Evolutionary conservation across 1,284 basidiomycete species (phyloP).

Genomic region (Salmacisia buchloeana): DNA sequence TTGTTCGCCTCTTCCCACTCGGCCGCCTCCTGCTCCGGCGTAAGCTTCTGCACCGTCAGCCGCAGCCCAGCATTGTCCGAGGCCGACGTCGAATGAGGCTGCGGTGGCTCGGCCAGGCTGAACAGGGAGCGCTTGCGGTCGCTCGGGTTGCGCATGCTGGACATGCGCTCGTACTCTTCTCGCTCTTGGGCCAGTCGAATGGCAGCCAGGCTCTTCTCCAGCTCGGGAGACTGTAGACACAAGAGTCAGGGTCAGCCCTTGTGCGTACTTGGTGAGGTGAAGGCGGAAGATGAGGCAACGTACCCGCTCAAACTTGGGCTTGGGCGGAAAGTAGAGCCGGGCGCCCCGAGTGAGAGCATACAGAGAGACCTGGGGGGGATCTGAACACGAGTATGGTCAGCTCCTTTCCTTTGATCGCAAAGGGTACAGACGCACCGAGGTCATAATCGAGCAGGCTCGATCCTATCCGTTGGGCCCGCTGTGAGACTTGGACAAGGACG

Average conservation of each 20-base stretch:
- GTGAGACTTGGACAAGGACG: neutral
- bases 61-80: neutral
- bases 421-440: neutral
- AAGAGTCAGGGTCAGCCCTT: neutral
- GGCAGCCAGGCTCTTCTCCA: conserved; percentile 17
- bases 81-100: neutral
- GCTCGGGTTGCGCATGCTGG: neutral
- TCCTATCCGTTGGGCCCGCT: neutral
- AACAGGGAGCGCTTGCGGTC: conserved; percentile 7
- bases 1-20: conserved; percentile 20
- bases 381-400: neutral
- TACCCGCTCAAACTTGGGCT: conserved; percentile 5
- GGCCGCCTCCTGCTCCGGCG: conserved; percentile 12
- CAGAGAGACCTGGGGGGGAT: neutral
- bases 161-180: conserved; percentile 17
- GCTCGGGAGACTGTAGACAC: conserved; percentile 15
- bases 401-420: neutral
- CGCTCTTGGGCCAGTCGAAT: conserved; percentile 18
- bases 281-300: too few species aligned
- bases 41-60: neutral
- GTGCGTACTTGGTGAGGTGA: too few species aligned
- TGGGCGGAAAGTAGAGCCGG: neutral
- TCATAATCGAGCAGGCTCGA: neutral
- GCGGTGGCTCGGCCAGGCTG: conserved; percentile 1
- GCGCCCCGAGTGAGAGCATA: neutral